Evolutionary conservation across 2,329 filamentous ascomycete species (phyloP).

Genomic region (Dactylellina cionopaga): DNA sequence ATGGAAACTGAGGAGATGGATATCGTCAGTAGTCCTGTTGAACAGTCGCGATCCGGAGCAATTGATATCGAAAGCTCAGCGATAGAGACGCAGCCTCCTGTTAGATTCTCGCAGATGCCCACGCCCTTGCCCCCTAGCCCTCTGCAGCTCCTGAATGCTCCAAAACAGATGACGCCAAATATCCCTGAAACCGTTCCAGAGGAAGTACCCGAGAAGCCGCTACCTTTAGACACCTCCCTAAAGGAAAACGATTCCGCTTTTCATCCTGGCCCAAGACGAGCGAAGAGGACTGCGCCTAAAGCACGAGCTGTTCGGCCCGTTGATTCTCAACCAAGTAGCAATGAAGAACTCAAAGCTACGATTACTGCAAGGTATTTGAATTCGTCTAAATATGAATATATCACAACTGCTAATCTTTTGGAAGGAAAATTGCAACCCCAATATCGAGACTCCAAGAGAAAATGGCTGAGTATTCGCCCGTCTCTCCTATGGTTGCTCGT

Average conservation of each 20-base stretch:
- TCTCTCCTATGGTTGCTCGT: slow-evolving; percentile 24
- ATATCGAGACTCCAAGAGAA: slow-evolving; percentile 38
- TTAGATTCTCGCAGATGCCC: slow-evolving; percentile 41
- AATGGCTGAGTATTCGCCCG: slow-evolving; percentile 43
- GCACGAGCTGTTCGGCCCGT: not conserved
- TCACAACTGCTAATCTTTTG: not conserved
- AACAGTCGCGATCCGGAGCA: not conserved
- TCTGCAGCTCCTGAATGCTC: slow-evolving; percentile 27
- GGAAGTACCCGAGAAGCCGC: slow-evolving; percentile 17
- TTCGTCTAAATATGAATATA: too few species aligned
- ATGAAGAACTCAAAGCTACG: slow-evolving; percentile 26
- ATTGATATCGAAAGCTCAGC: not conserved
- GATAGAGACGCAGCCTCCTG: slow-evolving; percentile 13
- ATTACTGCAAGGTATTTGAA: slow-evolving; percentile 10
- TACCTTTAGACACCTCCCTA: slow-evolving; percentile 3
- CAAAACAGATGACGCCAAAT: slow-evolving; percentile 31
- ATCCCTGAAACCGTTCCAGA: slow-evolving; percentile 42
- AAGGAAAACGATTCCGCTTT: slow-evolving; percentile 39
- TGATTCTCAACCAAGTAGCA: slow-evolving; percentile 19
- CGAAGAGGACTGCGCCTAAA: slow-evolving; percentile 30
- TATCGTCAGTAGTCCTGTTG: slow-evolving; percentile 4
- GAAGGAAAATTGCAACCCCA: slow-evolving; percentile 43
- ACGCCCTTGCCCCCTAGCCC: slow-evolving; percentile 44
- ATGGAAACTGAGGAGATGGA: not conserved
- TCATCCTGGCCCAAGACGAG: slow-evolving; percentile 27